These are phyloP conservation scores for Diphasiastrum complanatum DNA, from an alignment of 83 land plant species.

Conservation along the genomic window DNA sequence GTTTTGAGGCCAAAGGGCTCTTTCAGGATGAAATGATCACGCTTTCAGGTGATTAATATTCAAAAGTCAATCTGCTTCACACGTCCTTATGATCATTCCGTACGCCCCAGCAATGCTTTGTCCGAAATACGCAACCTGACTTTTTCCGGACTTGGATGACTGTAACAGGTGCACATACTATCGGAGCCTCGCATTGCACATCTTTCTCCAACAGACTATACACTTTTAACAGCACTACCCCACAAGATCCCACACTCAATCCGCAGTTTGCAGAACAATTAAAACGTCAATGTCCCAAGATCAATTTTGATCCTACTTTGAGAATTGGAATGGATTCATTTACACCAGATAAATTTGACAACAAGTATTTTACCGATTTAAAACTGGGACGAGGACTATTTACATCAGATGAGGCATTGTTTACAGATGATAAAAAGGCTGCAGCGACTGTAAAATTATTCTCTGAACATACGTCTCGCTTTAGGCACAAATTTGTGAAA, in stretches of 20 bases:
- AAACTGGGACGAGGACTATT: background rate
- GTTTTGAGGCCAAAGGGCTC: constrained; percentile 3
- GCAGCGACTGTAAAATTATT: background rate
- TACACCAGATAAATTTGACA: constrained; percentile 25
- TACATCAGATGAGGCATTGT: constrained; percentile 15
- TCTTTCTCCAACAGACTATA: background rate
- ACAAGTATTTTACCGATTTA: constrained; percentile 22
- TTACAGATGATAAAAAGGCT: background rate
- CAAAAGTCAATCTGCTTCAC: background rate
- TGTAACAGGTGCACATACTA: constrained; percentile 33
- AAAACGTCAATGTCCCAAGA: constrained; percentile 7
- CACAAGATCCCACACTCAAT: constrained; percentile 4
- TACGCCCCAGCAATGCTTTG: too few species aligned
- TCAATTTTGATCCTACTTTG: background rate
- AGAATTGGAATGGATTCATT: constrained; percentile 9
- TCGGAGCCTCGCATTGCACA: constrained; percentile 22
- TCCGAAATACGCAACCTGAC: too few species aligned
- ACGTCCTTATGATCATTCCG: too few species aligned
- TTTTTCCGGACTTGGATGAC: too few species aligned
- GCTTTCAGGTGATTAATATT: background rate
- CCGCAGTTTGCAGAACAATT: constrained; percentile 2
- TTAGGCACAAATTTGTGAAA: background rate
- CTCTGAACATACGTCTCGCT: background rate
- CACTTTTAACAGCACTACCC: too few species aligned
- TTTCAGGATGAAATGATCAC: background rate